These are phyloP conservation scores for Sporothrix curviconia DNA, from an alignment of 2,329 filamentous ascomycete species.

Conservation along the genomic window DNA sequence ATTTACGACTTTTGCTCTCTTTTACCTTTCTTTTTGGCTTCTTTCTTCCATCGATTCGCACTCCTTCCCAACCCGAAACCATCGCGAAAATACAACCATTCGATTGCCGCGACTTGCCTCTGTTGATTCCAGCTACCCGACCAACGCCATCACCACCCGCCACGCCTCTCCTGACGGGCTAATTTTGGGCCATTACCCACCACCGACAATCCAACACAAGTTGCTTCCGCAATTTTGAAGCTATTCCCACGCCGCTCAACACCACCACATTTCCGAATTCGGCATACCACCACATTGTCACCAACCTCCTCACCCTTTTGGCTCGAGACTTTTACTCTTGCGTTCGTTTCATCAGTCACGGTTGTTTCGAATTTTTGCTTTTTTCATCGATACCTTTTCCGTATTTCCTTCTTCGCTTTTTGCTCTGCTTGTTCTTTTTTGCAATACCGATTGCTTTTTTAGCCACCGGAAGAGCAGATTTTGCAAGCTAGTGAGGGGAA, in stretches of 20 bases:
- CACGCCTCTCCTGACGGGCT: neutral
- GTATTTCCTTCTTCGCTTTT: neutral
- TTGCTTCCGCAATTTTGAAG: slow-evolving; percentile 13
- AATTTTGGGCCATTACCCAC: neutral
- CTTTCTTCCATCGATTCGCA: slow-evolving; percentile 34
- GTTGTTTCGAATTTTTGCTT: neutral
- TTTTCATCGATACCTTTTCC: neutral
- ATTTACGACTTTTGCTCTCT: slow-evolving; percentile 14
- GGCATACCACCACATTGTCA: neutral
- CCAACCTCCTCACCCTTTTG: neutral
- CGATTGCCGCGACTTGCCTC: slow-evolving; percentile 27
- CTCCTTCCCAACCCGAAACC: slow-evolving; percentile 19
- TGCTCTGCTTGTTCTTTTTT: neutral
- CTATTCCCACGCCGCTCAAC: slow-evolving; percentile 13
- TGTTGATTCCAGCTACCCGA: slow-evolving; percentile 24
- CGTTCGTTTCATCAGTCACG: neutral
- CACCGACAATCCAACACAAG: neutral
- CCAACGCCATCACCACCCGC: slow-evolving; percentile 21
- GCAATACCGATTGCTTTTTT: no score
- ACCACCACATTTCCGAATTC: slow-evolving; percentile 6
- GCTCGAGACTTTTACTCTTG: neutral
- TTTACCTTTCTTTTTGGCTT: slow-evolving; percentile 22
- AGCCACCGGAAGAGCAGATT: neutral
- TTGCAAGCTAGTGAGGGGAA: neutral
- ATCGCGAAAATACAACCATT: slow-evolving; percentile 32